Conservation (phyloP, 2,329 filamentous ascomycete genomes). For the Hymenoscyphus salicellus region DNA sequence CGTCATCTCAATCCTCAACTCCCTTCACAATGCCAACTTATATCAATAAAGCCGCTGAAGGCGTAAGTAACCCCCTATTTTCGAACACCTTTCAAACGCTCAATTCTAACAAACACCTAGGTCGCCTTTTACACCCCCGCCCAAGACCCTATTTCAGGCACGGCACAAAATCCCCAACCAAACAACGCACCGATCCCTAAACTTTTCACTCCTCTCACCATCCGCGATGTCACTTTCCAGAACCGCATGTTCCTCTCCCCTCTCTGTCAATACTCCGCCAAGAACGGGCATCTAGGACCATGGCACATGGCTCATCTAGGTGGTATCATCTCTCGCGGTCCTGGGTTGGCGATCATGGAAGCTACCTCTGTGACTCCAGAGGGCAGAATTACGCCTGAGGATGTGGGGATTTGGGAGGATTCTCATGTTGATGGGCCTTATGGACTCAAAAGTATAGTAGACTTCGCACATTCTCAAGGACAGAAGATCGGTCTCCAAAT, state of each 20-base stretch:
- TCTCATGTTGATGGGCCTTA: slow-evolving; percentile 65
- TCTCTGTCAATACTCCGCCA: slow-evolving; percentile 64
- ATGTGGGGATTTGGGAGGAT: slow-evolving; percentile 80
- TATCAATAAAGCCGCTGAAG: slow-evolving; percentile 28
- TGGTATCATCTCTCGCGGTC: slow-evolving; percentile 72
- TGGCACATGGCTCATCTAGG: slow-evolving; percentile 83
- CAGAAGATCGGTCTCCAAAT: slow-evolving; percentile 78
- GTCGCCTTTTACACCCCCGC: slow-evolving; percentile 46
- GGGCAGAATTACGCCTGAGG: slow-evolving; percentile 79
- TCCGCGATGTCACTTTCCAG: slow-evolving; percentile 54
- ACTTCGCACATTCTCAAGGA: slow-evolving; percentile 76
- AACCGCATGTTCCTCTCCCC: slow-evolving; percentile 62
- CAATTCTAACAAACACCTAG: slow-evolving; percentile 19
- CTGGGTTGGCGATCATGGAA: slow-evolving; percentile 72
- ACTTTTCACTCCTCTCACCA: slow-evolving; percentile 41
- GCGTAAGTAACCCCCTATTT: slow-evolving; percentile 19
- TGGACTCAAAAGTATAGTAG: slow-evolving; percentile 61
- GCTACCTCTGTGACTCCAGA: slow-evolving; percentile 72
- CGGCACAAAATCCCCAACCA: slow-evolving; percentile 44
- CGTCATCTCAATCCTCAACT: neutral
- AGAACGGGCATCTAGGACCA: slow-evolving; percentile 70
- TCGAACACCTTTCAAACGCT: neutral
- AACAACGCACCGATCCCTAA: slow-evolving; percentile 51
- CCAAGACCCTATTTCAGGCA: slow-evolving; percentile 45
- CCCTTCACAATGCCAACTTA: slow-evolving; percentile 16